Evolutionary conservation across 2,329 filamentous ascomycete genomes (phyloP).

Genomic region (Thelonectria blattea): DNA sequence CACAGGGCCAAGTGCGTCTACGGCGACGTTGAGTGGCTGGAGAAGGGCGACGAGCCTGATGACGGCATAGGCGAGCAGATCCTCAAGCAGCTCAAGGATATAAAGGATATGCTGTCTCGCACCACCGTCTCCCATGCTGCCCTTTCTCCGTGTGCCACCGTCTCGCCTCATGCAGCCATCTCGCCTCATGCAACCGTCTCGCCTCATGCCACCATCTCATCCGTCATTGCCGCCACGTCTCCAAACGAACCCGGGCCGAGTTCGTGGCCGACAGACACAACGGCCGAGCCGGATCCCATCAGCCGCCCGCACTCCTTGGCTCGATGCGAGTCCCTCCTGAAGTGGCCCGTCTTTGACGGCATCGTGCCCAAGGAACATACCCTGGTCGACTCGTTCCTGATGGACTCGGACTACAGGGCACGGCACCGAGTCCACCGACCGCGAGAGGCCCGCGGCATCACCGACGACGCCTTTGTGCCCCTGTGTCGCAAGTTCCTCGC

Average conservation of each 20-base stretch:
- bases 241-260: neutral
- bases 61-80: constrained; percentile 17
- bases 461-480: constrained; percentile 17
- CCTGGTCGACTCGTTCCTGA: constrained; percentile 20
- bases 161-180: neutral
- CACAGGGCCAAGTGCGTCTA: constrained; percentile 25
- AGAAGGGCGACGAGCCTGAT: constrained; percentile 11
- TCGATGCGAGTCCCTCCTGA: constrained; percentile 19
- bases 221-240: neutral
- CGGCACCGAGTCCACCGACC: neutral
- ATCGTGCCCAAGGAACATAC: constrained; percentile 11
- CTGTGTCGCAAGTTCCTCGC: constrained; percentile 23
- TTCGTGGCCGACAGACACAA: too few relatives aligned
- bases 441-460: constrained; percentile 6
- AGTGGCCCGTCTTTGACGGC: constrained; percentile 18
- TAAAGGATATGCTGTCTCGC: constrained; percentile 14
- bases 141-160: too few relatives aligned
- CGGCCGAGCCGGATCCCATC: neutral
- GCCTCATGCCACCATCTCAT: neutral
- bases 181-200: too few relatives aligned
- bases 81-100: constrained; percentile 20
- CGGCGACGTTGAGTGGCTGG: constrained; percentile 10
- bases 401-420: constrained; percentile 9
- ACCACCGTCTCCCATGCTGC: neutral
- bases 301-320: constrained; percentile 10